Evolutionary conservation across 73 alveolate species (phyloP), one percentile per base, ranked within the genome.

Genomic region (Diophrys appendiculata): DNA sequence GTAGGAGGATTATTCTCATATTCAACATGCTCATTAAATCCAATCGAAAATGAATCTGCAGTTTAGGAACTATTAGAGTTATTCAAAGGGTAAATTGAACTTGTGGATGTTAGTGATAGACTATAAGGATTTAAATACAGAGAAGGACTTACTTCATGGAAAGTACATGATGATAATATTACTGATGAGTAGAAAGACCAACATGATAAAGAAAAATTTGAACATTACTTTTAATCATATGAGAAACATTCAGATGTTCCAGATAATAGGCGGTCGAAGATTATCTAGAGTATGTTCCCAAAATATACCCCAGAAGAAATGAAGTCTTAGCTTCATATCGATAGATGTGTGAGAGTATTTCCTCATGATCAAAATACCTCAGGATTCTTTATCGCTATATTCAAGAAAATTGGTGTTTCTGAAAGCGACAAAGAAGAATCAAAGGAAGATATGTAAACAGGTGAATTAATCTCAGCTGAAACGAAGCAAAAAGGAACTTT

Each of bases 21-120:
- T 86, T 96, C 99, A 25, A 98, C 99, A 29, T 98, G 99, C 90
- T 94, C 99, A 14, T 84, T 98, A 73, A 98, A 97, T 82, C 99
- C 99, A 0, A 83, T 98, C 52, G 99, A 98, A 80, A 89, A 98
- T 87, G 99, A 98, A 89, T 98, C 99, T 23, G 99, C 94, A 24
- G 97, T 97, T 1, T 84, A 94, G 13, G 94, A 85, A 72, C 96
- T 92, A 18, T 84, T 89, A 75, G 78, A 94, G 72, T 77, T 81
- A 53, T 95, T 81, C 73, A 84, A 92, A 31, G 93, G 90, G 54
- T 70, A 88, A 65, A 79, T 93, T 27, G 97, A 97, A 83, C 72
- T 97, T 33, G 91, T 86, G 56, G 96, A 93, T 86, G 65, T 91
- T 25, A 88, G 79, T 67, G 95, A 73, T 0, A 81, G 71, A 54